Percentiles rank a stretch among this genome's conserved stretches.
These are phyloP conservation scores for Evansstolkia leycettana DNA, from an alignment of 495 filamentous ascomycete species.

Conservation along the genomic window DNA sequence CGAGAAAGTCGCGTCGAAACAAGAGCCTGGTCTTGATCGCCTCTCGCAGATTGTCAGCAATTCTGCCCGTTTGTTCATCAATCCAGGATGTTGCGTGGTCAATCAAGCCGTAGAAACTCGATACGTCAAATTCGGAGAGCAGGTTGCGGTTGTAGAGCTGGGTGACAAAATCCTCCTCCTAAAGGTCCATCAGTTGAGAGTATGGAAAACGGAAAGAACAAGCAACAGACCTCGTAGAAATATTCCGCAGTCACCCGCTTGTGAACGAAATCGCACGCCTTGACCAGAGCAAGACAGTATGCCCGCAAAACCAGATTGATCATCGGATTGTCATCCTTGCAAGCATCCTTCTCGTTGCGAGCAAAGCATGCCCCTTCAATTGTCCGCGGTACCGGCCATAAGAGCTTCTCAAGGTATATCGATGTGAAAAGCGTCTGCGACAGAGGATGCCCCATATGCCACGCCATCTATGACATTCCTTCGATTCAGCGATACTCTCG, in stretches of 20 bases:
- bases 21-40: constrained; percentile 52
- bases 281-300: constrained; percentile 78
- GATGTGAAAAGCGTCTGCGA: constrained; percentile 94
- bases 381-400: constrained; percentile 54
- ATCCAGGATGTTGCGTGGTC: constrained; percentile 46
- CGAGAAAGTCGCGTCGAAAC: constrained; percentile 52
- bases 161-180: constrained; percentile 95
- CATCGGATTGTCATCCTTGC: constrained; percentile 31
- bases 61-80: constrained; percentile 25
- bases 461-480: constrained; percentile 64
- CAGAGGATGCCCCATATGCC: constrained; percentile 89
- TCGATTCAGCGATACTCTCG: constrained; percentile 10
- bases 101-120: constrained; percentile 46
- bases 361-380: constrained; percentile 61
- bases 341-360: constrained; percentile 22
- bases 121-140: constrained; percentile 46
- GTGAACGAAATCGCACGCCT: constrained; percentile 71
- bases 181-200: too few species aligned
- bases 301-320: constrained; percentile 60
- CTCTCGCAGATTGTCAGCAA: constrained; percentile 37
- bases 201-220: constrained; percentile 7
- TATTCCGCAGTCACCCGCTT: constrained; percentile 60
- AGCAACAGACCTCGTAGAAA: constrained; percentile 73
- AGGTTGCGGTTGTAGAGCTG: constrained; percentile 76
- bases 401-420: constrained; percentile 74